Base-by-base conservation (phyloP, 176 grass and related monocot species). In the Oryza meyeriana region DNA sequence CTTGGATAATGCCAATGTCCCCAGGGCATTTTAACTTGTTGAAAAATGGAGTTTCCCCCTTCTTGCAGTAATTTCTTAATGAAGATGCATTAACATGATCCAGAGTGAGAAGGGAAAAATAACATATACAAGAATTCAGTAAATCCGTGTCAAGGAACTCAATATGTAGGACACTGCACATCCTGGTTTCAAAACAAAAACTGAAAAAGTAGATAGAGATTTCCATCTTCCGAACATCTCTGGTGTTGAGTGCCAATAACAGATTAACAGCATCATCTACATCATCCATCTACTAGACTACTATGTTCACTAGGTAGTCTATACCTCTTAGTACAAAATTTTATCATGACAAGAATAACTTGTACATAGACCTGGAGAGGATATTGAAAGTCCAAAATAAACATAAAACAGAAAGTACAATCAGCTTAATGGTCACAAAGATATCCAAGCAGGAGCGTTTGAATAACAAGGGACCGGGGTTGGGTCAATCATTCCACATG, bases 401-500 rank as follows among this genome's bases (percentile, higher is more conserved):
- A 6, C 1, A 59, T 17, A 40, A 8, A 27, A 16, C 30, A 66
- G 47, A 69, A 77, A 77, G 12, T n/a, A 71, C 41, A 71, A 34
- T 48, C 38, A 24, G 20, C 42, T 59, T 33, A 20, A 20, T 34
- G 35, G 6, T 31, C 32, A 74, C 42, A 12, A 55, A 66, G 69
- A 22, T 27, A 17, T 61, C 27, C 61, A 64, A 35, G 20, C 41
- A 41, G 10, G 11, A 73, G 32, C 39, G 2, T 22, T 31, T 31
- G 44, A 66, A 58, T 57, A 10, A 48, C 6, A 61, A 14, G 18
- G n/a, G 6, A 10, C 65, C 12, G 8, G 22, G 14, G n/a, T 42
- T 74, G 42, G 34, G 25, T 85, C 71, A 41, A 64, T 31, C 83
- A 81, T 58, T 76, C 71, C 32, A 76, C 71, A 64, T 64, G 81